A percentile compares a stretch with the other conserved stretches of the same genome.
These are phyloP conservation scores for Physcomitrium patens DNA, from an alignment of 225 moss, liverwort and hornwort genomes.

Conservation along the genomic window DNA sequence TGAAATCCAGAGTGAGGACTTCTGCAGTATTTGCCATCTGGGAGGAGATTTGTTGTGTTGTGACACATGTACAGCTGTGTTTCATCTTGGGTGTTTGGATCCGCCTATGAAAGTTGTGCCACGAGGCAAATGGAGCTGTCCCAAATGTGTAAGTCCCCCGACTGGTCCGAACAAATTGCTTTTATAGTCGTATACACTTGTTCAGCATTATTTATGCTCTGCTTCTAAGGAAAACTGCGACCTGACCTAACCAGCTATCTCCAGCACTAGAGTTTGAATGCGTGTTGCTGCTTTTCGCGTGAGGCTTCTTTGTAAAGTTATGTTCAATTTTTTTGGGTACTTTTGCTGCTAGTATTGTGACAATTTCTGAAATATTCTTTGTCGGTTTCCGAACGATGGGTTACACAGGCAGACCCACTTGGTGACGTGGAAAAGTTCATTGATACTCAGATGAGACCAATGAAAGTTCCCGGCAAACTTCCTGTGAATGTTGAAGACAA, in stretches of 20 bases:
- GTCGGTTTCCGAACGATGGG: neutral
- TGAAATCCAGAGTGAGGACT: slow-evolving; percentile 92
- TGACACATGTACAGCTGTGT: slow-evolving; percentile 95
- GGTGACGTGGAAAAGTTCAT: slow-evolving; percentile 95
- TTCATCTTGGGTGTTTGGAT: slow-evolving; percentile 95
- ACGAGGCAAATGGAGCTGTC: slow-evolving; percentile 98
- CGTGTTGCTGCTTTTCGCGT: neutral
- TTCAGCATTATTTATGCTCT: neutral
- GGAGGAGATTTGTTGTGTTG: slow-evolving; percentile 95
- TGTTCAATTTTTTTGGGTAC: neutral
- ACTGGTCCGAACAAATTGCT: slow-evolving; percentile 8
- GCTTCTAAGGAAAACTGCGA: neutral
- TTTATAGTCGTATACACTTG: neutral
- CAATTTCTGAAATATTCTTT: slow-evolving; percentile 25
- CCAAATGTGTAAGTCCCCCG: slow-evolving; percentile 84
- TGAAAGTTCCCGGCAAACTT: slow-evolving; percentile 62
- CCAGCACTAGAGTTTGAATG: neutral
- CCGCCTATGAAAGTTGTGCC: slow-evolving; percentile 98
- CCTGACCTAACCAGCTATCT: slow-evolving; percentile 14
- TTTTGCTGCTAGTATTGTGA: slow-evolving; percentile 8
- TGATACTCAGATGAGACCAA: slow-evolving; percentile 88
- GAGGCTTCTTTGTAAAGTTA: neutral
- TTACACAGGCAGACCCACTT: slow-evolving; percentile 87
- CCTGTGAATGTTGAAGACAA: slow-evolving; percentile 43
- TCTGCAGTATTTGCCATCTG: slow-evolving; percentile 88